Percentiles rank a stretch among this genome's conserved stretches.
Evolutionary conservation across 495 filamentous ascomycete genomes (phyloP).

Genomic region (Ramalina intermedia): DNA sequence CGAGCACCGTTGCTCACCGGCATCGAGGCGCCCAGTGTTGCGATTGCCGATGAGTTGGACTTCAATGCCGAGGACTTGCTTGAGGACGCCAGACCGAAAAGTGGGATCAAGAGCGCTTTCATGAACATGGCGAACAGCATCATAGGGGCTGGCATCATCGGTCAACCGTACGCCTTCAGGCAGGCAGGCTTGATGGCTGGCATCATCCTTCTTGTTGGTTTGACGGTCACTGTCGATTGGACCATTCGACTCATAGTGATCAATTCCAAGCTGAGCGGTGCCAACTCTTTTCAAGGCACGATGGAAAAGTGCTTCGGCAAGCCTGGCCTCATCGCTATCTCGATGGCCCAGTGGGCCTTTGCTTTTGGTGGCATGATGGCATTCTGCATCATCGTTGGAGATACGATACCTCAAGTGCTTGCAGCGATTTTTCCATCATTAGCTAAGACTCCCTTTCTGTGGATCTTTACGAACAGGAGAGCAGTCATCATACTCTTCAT

Average conservation of each 20-base stretch:
- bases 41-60: slow-evolving; percentile 48
- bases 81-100: slow-evolving; percentile 48
- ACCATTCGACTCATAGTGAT: slow-evolving; percentile 92
- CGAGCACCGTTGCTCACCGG: slow-evolving; percentile 65
- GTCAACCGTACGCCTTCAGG: slow-evolving; percentile 85
- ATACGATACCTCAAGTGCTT: slow-evolving; percentile 85
- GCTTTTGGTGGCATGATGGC: slow-evolving; percentile 98
- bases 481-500: slow-evolving; percentile 77
- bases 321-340: slow-evolving; percentile 77
- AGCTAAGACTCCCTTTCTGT: slow-evolving; percentile 55
- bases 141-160: slow-evolving; percentile 95
- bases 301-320: slow-evolving; percentile 88
- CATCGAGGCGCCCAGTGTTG: slow-evolving; percentile 79
- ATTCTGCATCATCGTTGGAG: slow-evolving; percentile 92
- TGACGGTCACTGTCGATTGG: slow-evolving; percentile 88
- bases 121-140: slow-evolving; percentile 99
- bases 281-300: slow-evolving; percentile 84
- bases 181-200: slow-evolving; percentile 79
- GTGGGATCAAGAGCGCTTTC: slow-evolving; percentile 56
- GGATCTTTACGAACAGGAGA: slow-evolving; percentile 64
- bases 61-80: slow-evolving; percentile 46
- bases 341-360: slow-evolving; percentile 88
- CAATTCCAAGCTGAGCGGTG: slow-evolving; percentile 87
- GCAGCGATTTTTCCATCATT: slow-evolving; percentile 67
- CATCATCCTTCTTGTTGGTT: slow-evolving; percentile 54